These are phyloP conservation scores for Hericium coralloides DNA, from an alignment of 768 basidiomycete genomes.

Conservation along the genomic window DNA sequence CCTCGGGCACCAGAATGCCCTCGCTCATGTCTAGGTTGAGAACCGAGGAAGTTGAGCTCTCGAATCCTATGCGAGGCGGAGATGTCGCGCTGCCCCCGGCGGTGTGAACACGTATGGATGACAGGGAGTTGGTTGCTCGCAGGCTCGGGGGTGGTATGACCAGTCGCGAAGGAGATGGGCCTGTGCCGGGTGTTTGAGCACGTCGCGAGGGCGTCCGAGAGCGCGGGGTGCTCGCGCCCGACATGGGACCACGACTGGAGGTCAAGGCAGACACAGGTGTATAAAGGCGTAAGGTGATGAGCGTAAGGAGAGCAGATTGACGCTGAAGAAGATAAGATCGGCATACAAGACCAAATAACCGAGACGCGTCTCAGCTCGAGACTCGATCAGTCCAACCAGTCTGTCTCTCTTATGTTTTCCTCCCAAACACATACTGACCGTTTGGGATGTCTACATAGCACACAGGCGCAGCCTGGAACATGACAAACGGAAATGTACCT, in stretches of 20 bases:
- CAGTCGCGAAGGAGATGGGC: constrained; percentile 44
- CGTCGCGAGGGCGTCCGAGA: constrained; percentile 22
- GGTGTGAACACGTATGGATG: constrained; percentile 45
- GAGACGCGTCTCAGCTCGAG: neutral
- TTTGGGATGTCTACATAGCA: neutral
- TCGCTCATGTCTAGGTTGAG: constrained; percentile 56
- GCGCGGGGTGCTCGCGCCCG: neutral
- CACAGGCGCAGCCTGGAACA: neutral
- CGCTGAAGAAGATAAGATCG: neutral
- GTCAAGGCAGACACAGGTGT: too few species aligned
- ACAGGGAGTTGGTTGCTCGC: constrained; percentile 45
- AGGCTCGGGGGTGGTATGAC: constrained; percentile 41
- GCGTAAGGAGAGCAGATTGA: neutral
- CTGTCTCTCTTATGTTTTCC: neutral
- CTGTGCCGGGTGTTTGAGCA: constrained; percentile 29
- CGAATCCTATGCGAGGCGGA: constrained; percentile 5
- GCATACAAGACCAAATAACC: neutral
- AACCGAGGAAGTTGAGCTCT: constrained; percentile 56
- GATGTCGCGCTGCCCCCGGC: neutral
- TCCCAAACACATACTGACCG: neutral
- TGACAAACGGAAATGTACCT: neutral
- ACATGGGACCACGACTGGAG: too few species aligned
- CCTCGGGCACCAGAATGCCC: constrained; percentile 64
- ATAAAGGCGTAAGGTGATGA: too few species aligned
- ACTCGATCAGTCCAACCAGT: neutral